A percentile compares a stretch with the other conserved stretches of the same genome.
These are phyloP conservation scores for Vigna reflexopilosa DNA, from an alignment of 306 rosid species.

Conservation along the genomic window DNA sequence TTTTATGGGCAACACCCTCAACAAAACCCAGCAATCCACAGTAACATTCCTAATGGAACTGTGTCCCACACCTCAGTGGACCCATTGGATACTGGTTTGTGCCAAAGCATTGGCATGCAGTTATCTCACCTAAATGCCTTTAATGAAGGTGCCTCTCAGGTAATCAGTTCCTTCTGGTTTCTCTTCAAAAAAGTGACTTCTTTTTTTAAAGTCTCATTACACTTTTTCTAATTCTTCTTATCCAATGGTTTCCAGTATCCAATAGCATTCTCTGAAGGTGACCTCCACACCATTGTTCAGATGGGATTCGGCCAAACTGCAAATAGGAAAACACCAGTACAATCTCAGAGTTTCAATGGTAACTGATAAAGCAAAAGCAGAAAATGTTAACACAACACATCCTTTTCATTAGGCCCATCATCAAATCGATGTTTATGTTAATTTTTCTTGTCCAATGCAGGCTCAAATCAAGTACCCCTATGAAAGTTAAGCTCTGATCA, in stretches of 20 bases:
- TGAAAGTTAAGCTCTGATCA: slow-evolving; percentile 75
- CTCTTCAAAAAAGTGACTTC: not conserved
- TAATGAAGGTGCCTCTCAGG: slow-evolving; percentile 61
- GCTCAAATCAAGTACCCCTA: slow-evolving; percentile 69
- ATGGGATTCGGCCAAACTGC: slow-evolving; percentile 84
- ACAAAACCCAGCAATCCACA: slow-evolving; percentile 61
- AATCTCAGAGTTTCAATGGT: slow-evolving; percentile 68
- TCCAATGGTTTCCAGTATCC: slow-evolving; percentile 59
- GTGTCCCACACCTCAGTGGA: slow-evolving; percentile 62
- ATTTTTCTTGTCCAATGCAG: slow-evolving; percentile 51
- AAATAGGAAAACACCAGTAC: slow-evolving; percentile 55
- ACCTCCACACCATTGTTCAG: slow-evolving; percentile 80
- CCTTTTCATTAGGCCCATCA: slow-evolving; percentile 38
- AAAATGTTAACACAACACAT: slow-evolving; percentile 2
- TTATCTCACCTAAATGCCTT: slow-evolving; percentile 59
- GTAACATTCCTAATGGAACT: slow-evolving; percentile 61
- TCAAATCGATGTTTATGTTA: slow-evolving; percentile 28
- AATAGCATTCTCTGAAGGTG: slow-evolving; percentile 74
- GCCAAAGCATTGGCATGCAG: slow-evolving; percentile 70
- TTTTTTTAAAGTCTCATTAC: slow-evolving; percentile 19
- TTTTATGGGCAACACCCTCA: slow-evolving; percentile 70
- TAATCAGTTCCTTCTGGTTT: slow-evolving; percentile 39
- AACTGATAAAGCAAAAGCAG: slow-evolving; percentile 41
- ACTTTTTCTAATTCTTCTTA: slow-evolving; percentile 34
- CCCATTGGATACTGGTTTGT: slow-evolving; percentile 60